Base-by-base conservation (phyloP, 495 filamentous ascomycete species). In the Delitschia confertaspora region DNA sequence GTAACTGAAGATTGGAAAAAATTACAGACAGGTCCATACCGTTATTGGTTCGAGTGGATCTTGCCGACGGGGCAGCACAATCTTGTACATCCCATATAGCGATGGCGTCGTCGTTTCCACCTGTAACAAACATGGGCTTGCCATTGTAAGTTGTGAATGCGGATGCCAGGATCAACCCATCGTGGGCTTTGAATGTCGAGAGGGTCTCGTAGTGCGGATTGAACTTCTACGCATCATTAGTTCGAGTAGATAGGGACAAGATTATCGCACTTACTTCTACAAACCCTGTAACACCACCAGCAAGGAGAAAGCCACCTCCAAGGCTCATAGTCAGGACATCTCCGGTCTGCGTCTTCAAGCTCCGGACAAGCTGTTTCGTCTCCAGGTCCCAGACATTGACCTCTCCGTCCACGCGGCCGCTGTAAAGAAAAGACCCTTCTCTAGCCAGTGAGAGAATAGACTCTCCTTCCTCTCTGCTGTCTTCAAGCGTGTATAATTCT, bases 341-440 rank as follows among this genome's bases (percentile, higher is more conserved):
- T 6, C 80, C 82, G 16, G 75, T 79, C 47, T 88, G 80, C 14
- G 78, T 73, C 52, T 82, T 84, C 51, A 95, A 78, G 6, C 79
- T 84, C 42, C 89, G 73, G 14, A 98, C 70, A 36, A 91, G 80
- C 66, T 98, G 91, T 47, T 80, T 77, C 1, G 91, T 95, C 59
- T 98, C 91, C 10, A 96, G 69, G 55, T 98, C 93, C 91, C 91
- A 98, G 11, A 96, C 79, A 58, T 95, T 88, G 38, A 98, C 73
- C 30, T 93, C 78, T n/a, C 91, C 91, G n/a, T 80, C 76, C 0
- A 85, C 73, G 39, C 88, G 76, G 44, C 91, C 91, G 50, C 82
- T 84, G 58, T 95, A 96, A 8, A 98, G 72, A 47, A 98, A 81
- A 0, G 85, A 83, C 0, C 85, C 87, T 48, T 95, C 88, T 0